phyloP scores from a whole-genome alignment of 208 protist genomes.

The Trypanosoma congolense region DNA sequence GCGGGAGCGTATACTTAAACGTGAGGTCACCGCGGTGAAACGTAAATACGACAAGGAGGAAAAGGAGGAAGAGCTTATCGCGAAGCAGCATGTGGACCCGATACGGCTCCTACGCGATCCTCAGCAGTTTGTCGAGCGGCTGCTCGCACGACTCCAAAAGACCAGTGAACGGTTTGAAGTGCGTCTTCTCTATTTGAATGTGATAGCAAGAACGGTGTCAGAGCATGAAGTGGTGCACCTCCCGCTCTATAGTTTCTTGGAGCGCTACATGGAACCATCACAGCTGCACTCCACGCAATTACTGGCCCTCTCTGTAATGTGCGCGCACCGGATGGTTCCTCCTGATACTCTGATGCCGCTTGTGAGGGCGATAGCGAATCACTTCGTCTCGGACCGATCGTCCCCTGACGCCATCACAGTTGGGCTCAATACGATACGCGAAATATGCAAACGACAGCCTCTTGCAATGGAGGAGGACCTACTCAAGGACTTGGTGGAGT shows the following conservation, averaged over 20 bases:
- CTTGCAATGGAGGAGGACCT: slow-evolving; percentile 92
- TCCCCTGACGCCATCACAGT: slow-evolving; percentile 92
- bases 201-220: slow-evolving; percentile 93
- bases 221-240: slow-evolving; percentile 95
- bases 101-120: slow-evolving; percentile 95
- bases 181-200: slow-evolving; percentile 94
- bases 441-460: slow-evolving; percentile 94
- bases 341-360: slow-evolving; percentile 92
- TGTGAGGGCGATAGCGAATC: slow-evolving; percentile 92
- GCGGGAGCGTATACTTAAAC: slow-evolving; percentile 83
- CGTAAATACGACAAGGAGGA: slow-evolving; percentile 85
- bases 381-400: slow-evolving; percentile 95
- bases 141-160: slow-evolving; percentile 90
- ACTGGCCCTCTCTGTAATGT: slow-evolving; percentile 93
- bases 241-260: slow-evolving; percentile 95
- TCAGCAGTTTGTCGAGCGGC: slow-evolving; percentile 93
- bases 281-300: slow-evolving; percentile 95
- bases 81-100: slow-evolving; percentile 90
- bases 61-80: slow-evolving; percentile 61
- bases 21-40: slow-evolving; percentile 55
- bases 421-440: slow-evolving; percentile 95
- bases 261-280: slow-evolving; percentile 95
- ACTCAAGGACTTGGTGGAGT: slow-evolving; percentile 92
- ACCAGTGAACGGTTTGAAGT: slow-evolving; percentile 94
- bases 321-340: slow-evolving; percentile 92